Evolutionary conservation across 176 grass and related monocot species (phyloP).

Genomic region (Oryza officinalis): DNA sequence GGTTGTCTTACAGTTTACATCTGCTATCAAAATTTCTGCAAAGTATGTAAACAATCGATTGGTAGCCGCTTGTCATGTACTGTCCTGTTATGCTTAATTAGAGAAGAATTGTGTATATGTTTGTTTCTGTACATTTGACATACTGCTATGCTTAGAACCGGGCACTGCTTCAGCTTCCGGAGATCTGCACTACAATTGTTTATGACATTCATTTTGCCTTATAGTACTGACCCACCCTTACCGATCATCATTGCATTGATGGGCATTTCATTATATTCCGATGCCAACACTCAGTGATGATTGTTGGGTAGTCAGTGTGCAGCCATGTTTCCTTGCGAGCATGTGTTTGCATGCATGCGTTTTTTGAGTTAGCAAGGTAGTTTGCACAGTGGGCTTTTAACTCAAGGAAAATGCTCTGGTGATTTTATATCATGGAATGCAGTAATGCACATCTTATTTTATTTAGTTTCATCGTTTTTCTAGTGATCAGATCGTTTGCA

Average conservation of each 20-base stretch:
- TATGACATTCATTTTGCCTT: too few species aligned
- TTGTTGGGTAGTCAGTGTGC: background rate
- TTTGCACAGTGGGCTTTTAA: background rate
- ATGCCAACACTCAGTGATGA: background rate
- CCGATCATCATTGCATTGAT: background rate
- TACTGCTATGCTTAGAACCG: background rate
- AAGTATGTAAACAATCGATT: slow-evolving; percentile 11
- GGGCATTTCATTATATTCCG: background rate
- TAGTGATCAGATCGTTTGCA: background rate
- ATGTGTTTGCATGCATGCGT: background rate
- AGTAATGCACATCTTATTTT: background rate
- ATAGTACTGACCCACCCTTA: background rate
- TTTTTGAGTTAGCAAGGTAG: background rate
- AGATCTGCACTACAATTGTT: background rate
- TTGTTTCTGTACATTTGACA: slow-evolving; percentile 2
- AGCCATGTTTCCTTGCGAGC: background rate
- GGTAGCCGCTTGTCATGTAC: background rate
- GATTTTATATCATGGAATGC: background rate
- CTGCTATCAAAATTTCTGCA: background rate
- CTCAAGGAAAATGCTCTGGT: background rate
- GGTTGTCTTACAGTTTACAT: background rate
- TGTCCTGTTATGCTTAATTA: background rate
- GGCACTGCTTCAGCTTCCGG: background rate
- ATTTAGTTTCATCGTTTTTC: background rate
- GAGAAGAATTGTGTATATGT: slow-evolving; percentile 9